phyloP scores from a whole-genome alignment of 805 yeast species.

The Saccharomyces paradoxus region DNA sequence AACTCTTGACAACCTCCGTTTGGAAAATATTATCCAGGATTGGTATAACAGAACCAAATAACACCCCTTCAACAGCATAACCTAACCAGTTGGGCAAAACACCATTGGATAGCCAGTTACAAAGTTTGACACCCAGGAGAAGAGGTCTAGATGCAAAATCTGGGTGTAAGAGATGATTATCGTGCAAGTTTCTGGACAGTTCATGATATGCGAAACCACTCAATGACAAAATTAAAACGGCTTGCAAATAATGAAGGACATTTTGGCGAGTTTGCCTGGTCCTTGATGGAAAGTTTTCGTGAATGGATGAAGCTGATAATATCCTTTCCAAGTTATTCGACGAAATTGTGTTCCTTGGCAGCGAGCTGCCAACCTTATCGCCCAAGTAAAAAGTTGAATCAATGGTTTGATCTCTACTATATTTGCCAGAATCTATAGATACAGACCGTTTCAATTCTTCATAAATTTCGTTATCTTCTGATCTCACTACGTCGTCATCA shows the following conservation, averaged over 20 bases:
- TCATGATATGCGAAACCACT: constrained; percentile 49
- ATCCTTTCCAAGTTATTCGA: neutral
- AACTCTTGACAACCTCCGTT: constrained; percentile 9
- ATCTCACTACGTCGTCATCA: constrained; percentile 33
- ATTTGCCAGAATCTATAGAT: neutral
- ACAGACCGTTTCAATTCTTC: constrained; percentile 25
- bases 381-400: neutral
- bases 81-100: constrained; percentile 22
- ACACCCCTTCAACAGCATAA: constrained; percentile 44
- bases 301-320: neutral
- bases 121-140: constrained; percentile 29
- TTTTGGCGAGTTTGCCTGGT: neutral
- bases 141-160: constrained; percentile 37
- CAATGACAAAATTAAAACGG: constrained; percentile 26
- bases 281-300: neutral
- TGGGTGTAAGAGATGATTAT: constrained; percentile 38
- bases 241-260: neutral
- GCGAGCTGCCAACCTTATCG: neutral
- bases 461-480: constrained; percentile 26
- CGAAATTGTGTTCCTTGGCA: neutral
- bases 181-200: constrained; percentile 46
- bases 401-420: neutral
- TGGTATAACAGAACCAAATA: constrained; percentile 52
- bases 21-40: constrained; percentile 25
- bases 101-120: constrained; percentile 12